These are phyloP conservation scores for Microdochium nivale DNA, from an alignment of 2,329 filamentous ascomycete species.

Conservation along the genomic window DNA sequence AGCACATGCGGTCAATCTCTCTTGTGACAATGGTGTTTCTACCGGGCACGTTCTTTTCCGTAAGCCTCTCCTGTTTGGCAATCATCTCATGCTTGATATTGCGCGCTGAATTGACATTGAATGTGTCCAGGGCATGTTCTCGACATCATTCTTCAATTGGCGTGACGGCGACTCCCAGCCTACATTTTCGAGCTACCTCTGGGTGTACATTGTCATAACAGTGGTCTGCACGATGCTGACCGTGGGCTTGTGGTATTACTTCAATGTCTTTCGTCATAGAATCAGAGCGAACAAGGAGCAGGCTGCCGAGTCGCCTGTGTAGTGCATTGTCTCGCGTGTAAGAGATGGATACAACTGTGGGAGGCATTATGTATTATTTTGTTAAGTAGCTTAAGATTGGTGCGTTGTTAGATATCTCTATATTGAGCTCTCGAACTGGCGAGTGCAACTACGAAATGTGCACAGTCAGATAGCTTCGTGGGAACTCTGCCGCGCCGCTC, in stretches of 20 bases:
- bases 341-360: too few species aligned
- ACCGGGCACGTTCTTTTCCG: constrained; percentile 20
- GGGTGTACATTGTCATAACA: constrained; percentile 11
- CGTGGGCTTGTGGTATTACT: constrained; percentile 8
- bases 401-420: too few species aligned
- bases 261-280: background rate
- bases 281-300: background rate
- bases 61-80: too few species aligned
- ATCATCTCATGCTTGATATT: too few species aligned
- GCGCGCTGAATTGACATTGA: too few species aligned
- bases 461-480: too few species aligned
- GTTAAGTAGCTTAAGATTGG: too few species aligned
- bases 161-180: constrained; percentile 1
- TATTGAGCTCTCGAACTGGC: too few species aligned
- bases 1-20: constrained; percentile 18
- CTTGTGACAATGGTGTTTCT: constrained; percentile 22
- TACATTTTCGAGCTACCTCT: constrained; percentile 10
- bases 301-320: background rate
- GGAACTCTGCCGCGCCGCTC: too few species aligned
- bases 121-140: constrained; percentile 18
- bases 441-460: too few species aligned
- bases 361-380: too few species aligned
- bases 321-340: too few species aligned
- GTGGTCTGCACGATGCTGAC: constrained; percentile 4
- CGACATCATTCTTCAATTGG: constrained; percentile 17